Evolutionary conservation across 306 rosid genomes (phyloP), one percentile per base, ranked within the genome.

Genomic region (Sicyos edulis): DNA sequence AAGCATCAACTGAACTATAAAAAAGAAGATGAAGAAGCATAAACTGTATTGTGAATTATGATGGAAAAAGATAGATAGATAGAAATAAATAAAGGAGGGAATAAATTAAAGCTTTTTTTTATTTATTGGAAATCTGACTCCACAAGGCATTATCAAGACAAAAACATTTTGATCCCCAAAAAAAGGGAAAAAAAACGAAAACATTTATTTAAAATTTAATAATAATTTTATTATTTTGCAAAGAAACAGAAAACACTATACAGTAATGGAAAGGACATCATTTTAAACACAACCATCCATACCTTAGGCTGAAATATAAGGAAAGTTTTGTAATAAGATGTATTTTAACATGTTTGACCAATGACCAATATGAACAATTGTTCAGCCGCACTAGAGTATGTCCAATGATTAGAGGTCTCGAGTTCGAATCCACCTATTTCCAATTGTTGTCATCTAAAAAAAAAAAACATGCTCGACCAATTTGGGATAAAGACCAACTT

Each of bases 121-220:
- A 1, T 26, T 47, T 47, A 67, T 67, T 67, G 72, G 57, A 67
- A 67, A 67, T 67, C 72, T 67, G 56, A 67, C 72, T 47, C 56
- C 56, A 45, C 72, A 67, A 22, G 72, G 72, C 56, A 67, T 67
- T 56, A 67, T 47, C 54, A 42, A 42, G 11, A 42, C 47, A 42
- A 42, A 42, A 37, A n/a, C n/a, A n/a, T n/a, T n/a, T n/a, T n/a
- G n/a, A n/a, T n/a, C n/a, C n/a, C n/a, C n/a, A n/a, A n/a, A n/a
- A n/a, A n/a, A n/a, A n/a, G n/a, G n/a, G n/a, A n/a, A n/a, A n/a
- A n/a, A n/a, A n/a, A n/a, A n/a, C n/a, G n/a, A n/a, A n/a, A n/a
- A n/a, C n/a, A n/a, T n/a, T n/a, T n/a, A 32, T 32, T 32, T 32
- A 32, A 32, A 32, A 32, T 32, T 32, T 32, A 32, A 32, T 32